Evolutionary conservation across 2,329 filamentous ascomycete genomes (phyloP), one percentile per base, ranked within the genome.

Genomic region (Botryosphaeria dothidea): DNA sequence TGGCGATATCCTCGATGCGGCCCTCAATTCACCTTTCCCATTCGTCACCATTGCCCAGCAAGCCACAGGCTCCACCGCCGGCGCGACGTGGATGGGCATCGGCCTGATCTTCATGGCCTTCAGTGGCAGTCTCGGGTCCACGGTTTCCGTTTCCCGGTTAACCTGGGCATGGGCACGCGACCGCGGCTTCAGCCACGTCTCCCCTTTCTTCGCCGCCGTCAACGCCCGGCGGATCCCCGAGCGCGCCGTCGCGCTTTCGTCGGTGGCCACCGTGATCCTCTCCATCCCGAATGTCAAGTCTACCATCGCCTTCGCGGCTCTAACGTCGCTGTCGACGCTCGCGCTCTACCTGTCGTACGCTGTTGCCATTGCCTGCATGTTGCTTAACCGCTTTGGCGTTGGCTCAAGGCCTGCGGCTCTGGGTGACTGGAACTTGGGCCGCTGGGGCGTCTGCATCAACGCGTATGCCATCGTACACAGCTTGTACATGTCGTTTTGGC

Each of bases 11-110:
- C 69, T 66, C 31, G 45, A 52, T n/a, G 68, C 66, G 3, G 54
- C 65, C 5, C 62, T 54, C 34, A 67, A 66, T 8, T 61, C 66
- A 13, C 73, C 77, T 1, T 81, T 78, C 61, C 80, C 80, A 0
- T 78, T 81, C n/a, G 77, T 82, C 38, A 73, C 75, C n/a, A 78
- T 80, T 19, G 75, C 75, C 41, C 68, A 74, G 45, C 69, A 74
- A 51, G 72, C 74, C 3, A 81, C 79, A 0, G 71, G 72, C 0
- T 80, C 78, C 0, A 69, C 71, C 0, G 69, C 66, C 36, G 75
- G 75, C 1, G 73, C 78, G 1, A 81, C 74, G 0, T 75, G 75
- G 19, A 77, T 81, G 73, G 68, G 77, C 7, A 70, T 71, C 0
- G 71, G 74, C 0, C 70, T 81, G 11, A 68, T 78, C 0, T 67